These are phyloP conservation scores for Hypoxylon sp. DNA, from an alignment of 2,329 filamentous ascomycete genomes.

Conservation along the genomic window DNA sequence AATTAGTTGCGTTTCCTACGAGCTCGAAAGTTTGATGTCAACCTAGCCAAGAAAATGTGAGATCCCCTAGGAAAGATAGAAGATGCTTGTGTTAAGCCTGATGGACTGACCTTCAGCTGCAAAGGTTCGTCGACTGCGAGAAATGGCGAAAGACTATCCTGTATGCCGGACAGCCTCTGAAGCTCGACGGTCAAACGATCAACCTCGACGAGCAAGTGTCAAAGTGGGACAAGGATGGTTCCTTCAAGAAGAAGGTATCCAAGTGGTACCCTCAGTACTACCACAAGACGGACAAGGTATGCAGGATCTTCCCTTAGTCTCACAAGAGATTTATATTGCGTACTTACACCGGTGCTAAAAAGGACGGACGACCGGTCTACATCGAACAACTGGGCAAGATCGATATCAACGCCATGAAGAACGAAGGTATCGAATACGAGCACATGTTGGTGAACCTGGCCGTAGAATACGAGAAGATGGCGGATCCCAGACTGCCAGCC, in stretches of 20 bases:
- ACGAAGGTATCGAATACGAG: conserved; percentile 83
- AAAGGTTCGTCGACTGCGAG: conserved; percentile 89
- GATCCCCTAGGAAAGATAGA: conserved; percentile 2
- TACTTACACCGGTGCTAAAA: conserved; percentile 20
- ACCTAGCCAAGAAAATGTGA: conserved; percentile 86
- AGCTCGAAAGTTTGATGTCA: conserved; percentile 93
- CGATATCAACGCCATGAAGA: conserved; percentile 87
- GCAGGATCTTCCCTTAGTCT: not conserved
- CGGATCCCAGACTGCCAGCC: conserved; percentile 91
- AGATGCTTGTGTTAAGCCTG: too few relatives aligned
- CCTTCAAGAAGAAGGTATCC: conserved; percentile 79
- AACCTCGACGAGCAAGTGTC: conserved; percentile 73
- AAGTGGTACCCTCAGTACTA: conserved; percentile 98
- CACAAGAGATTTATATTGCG: not conserved
- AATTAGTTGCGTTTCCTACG: conserved; percentile 84
- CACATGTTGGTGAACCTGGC: conserved; percentile 97
- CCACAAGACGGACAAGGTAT: conserved; percentile 90
- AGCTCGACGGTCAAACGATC: conserved; percentile 35
- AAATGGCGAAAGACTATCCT: conserved; percentile 83
- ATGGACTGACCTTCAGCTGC: conserved; percentile 14
- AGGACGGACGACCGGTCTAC: conserved; percentile 97
- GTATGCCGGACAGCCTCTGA: conserved; percentile 34
- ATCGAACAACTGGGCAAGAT: conserved; percentile 96
- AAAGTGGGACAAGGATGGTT: conserved; percentile 70
- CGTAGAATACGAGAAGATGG: conserved; percentile 95